Base-by-base conservation (phyloP, 164 flowering plant genomes). In the Macadamia tetraphylla region DNA sequence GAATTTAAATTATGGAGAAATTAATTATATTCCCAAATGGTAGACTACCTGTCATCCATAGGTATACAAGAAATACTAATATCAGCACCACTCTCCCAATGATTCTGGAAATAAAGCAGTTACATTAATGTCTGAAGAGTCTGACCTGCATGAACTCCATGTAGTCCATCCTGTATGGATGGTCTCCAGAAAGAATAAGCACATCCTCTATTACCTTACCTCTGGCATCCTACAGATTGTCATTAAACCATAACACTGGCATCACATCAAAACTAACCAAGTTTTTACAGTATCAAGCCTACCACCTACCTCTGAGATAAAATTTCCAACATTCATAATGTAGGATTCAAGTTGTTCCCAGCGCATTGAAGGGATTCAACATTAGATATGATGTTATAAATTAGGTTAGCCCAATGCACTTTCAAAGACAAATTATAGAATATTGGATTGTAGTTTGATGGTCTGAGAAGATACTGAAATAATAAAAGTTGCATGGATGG, bases 171-270 rank as follows among this genome's bases (percentile, higher is more conserved):
- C 97, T 76, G 69, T 91, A 94, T 65, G 91, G 78, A 75, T 94
- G 98, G 81, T 94, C 98, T 65, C 97, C 98, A 35, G 98, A 94
- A 30, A 94, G 81, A 76, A 94, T 88, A 66, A 94, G 67, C 55
- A 94, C 94, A 77, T 94, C 95, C 75, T 94, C 98, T 32, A 94
- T 88, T 0, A 83, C 88, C 80, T 75, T 91, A 58, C 85, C 86
- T 81, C 91, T 86, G 48, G 84, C 83, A 81, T 90, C 96, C 98
- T 91, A 68, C 65, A 63, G 6, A 62, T 35, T 43, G 32, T 61
- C 42, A 76, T 67, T 62, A 65, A 70, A 18, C 29, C 42, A n/a
- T 31, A 29, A 35, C 40, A 31, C 13, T 49, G 17, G 63, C 58
- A 58, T 58, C 17, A 57, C 59, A 57, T 57, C 23, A 10, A 57